A percentile compares a stretch with the other conserved stretches of the same genome.
Conservation (phyloP, 441 rosid genomes). For the Gossypium trilobum region DNA sequence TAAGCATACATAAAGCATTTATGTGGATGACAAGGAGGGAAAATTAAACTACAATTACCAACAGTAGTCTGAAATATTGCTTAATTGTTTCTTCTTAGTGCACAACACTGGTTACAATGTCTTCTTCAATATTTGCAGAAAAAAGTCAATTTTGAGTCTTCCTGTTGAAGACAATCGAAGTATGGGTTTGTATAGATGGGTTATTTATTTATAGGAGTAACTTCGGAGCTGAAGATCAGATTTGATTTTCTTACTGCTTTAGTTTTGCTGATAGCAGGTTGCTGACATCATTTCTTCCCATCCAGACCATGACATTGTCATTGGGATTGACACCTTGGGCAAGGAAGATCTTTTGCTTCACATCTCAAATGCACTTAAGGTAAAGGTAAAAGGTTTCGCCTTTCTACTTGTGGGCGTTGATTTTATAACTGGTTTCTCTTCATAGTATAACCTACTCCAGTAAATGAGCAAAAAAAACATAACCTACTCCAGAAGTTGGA, state of each 20-base stretch:
- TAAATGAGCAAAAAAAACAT: neutral
- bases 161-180: neutral
- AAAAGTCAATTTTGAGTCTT: neutral
- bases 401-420: neutral
- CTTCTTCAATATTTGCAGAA: neutral
- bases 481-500: neutral
- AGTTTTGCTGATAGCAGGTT: slow-evolving; percentile 28
- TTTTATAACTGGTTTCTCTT: neutral
- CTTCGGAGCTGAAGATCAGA: slow-evolving; percentile 6
- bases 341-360: slow-evolving; percentile 62
- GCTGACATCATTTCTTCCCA: slow-evolving; percentile 55
- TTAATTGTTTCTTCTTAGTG: neutral
- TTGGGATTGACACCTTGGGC: slow-evolving; percentile 63
- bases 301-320: slow-evolving; percentile 57
- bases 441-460: neutral
- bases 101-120: neutral
- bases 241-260: slow-evolving; percentile 11
- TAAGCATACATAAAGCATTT: neutral
- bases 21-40: neutral
- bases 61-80: neutral
- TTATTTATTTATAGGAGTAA: neutral
- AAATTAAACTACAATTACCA: neutral
- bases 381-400: slow-evolving; percentile 59
- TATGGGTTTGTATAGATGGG: neutral
- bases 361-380: slow-evolving; percentile 40